phyloP scores from a whole-genome alignment of 1,284 basidiomycete species.

The Cutaneotrichosporon daszewskae region DNA sequence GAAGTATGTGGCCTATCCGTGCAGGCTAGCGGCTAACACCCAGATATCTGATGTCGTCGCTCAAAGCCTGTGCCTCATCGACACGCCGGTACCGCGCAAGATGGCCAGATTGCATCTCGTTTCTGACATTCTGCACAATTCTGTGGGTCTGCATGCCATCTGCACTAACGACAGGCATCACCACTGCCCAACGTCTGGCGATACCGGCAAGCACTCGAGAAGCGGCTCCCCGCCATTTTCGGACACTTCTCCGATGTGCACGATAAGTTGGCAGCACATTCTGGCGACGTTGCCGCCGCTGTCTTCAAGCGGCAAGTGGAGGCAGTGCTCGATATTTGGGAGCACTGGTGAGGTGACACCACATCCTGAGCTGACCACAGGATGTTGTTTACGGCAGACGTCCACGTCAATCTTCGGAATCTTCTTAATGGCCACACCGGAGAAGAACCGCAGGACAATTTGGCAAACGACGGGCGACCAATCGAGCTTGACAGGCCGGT shows the following conservation, averaged over 20 bases:
- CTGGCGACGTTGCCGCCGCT: slow-evolving; percentile 85
- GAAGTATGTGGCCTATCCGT: slow-evolving; percentile 57
- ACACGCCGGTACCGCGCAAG: slow-evolving; percentile 90
- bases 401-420: slow-evolving; percentile 63
- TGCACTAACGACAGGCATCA: slow-evolving; percentile 27
- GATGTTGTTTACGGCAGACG: slow-evolving; percentile 84
- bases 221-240: slow-evolving; percentile 77
- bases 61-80: slow-evolving; percentile 71
- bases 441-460: not conserved
- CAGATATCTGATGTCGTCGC: slow-evolving; percentile 83
- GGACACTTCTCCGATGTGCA: slow-evolving; percentile 90
- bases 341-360: slow-evolving; percentile 60
- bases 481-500: slow-evolving; percentile 50
- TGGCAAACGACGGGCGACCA: not conserved
- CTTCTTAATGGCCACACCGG: slow-evolving; percentile 61
- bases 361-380: slow-evolving; percentile 21
- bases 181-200: slow-evolving; percentile 63
- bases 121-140: slow-evolving; percentile 96
- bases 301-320: slow-evolving; percentile 87
- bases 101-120: slow-evolving; percentile 90
- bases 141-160: slow-evolving; percentile 47
- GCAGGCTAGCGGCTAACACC: not conserved
- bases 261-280: slow-evolving; percentile 63
- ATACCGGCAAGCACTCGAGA: slow-evolving; percentile 85
- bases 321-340: slow-evolving; percentile 84